Evolutionary conservation across 768 basidiomycete genomes (phyloP), one percentile per base, ranked within the genome.

Genomic region (Suillus decipiens): DNA sequence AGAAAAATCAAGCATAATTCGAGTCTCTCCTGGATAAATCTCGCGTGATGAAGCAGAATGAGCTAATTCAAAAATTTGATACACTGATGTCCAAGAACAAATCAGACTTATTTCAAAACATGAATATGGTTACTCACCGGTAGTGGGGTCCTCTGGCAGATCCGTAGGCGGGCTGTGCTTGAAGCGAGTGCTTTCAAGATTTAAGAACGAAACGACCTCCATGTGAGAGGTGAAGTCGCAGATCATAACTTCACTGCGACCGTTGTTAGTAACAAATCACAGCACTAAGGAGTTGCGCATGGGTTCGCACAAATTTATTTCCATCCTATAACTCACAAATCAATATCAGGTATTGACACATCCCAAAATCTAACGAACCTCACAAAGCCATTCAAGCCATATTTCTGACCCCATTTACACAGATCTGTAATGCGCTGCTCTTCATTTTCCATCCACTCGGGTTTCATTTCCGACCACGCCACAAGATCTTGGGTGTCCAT

Each of bases 171-270:
- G 6, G 2, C n/a, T 10, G 33, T 1, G 0, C 28, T 3, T 12
- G 31, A 36, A 10, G 37, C 42, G 47, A 36, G 33, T 28, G 37
- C 37, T 34, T 9, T 43, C 55, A 41, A 82, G 67, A 48, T 80
- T 73, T 3, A 75, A 64, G 65, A 81, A 78, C 6, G 82, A 80
- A 8, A 78, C 75, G 3, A 75, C 64, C 12, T 76, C 69, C 7
- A 84, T 69, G 6, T 80, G 80, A 3, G 70, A 66, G 1, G 70
- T 73, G 65, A 84, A 82, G 65, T 83, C 73, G 65, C 82, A 84
- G 10, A 82, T 69, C 77, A 82, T 81, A 14, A 81, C 70, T 68
- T 84, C 83, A 63, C 81, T 83, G 48, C n/a, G 12, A 61, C 6
- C 0, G n/a, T 37, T n/a, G 12, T 62, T 19, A 63, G 6, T 11